Evolutionary conservation across 2,329 filamentous ascomycete species (phyloP).

Genomic region (Coleophoma crateriformis): DNA sequence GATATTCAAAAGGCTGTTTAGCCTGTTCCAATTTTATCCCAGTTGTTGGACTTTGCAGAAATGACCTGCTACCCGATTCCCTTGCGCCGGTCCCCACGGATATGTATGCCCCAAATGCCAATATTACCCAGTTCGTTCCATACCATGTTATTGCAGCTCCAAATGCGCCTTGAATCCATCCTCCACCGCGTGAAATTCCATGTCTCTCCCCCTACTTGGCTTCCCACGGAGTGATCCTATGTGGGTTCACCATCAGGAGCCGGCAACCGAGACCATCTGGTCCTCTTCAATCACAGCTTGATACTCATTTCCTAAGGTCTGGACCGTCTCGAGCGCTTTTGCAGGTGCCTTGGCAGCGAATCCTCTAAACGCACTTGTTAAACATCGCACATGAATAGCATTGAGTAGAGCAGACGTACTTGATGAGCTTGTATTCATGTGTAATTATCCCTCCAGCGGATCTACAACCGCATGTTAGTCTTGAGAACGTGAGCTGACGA

Average conservation of each 20-base stretch:
- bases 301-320: conserved; percentile 54
- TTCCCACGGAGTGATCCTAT: not conserved
- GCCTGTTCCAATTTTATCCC: too few relatives aligned
- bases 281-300: conserved; percentile 73
- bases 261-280: conserved; percentile 44
- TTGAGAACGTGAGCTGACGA: not conserved
- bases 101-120: too few relatives aligned
- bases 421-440: conserved; percentile 65
- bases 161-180: too few relatives aligned
- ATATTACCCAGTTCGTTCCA: too few relatives aligned
- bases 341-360: conserved; percentile 72
- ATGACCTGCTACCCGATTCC: too few relatives aligned
- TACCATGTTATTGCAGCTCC: too few relatives aligned
- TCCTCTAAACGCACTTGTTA: conserved; percentile 45
- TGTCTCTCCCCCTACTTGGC: not conserved
- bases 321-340: conserved; percentile 62
- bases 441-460: conserved; percentile 72
- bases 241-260: not conserved
- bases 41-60: too few relatives aligned
- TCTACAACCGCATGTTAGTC: not conserved
- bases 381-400: not conserved
- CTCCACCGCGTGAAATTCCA: not conserved
- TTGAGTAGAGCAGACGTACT: conserved; percentile 43
- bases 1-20: too few relatives aligned
- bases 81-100: too few relatives aligned